Base-by-base conservation (phyloP, 768 basidiomycete species). In the Peribolospora baueri region DNA sequence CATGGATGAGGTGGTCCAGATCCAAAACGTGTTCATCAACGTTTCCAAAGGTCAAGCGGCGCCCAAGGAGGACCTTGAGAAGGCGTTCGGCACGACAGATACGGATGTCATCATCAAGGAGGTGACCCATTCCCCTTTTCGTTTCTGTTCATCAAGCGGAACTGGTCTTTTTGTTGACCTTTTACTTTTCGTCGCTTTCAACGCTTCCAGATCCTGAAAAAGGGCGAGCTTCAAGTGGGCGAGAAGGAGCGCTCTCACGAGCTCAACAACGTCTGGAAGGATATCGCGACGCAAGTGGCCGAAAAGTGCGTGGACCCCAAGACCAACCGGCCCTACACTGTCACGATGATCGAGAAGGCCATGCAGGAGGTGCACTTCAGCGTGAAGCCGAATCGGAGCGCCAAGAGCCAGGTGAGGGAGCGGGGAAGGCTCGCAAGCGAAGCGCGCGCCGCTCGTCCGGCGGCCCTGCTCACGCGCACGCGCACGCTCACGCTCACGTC, bases 231-330 rank as follows among this genome's bases (percentile, higher is more conserved):
- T 2, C 93, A 98, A 71, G 84, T 97, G 40, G 84, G 84, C 45
- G 91, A 95, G 64, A 93, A 95, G 66, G 93, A 98, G 65, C 79
- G 93, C 36, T 82, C 86, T 53, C 87, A 93, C 59, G 84, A 91
- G 62, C 75, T 93, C 5, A 70, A 76, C 9, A 76, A 86, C 2
- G 65, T 95, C 48, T 79, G 84, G 54, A 73, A 75, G 48, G 93
- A 97, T 67, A 93, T 97, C 51, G 86, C 86, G 4, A 91, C 85
- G 0, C 76, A 88, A 45, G 85, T 98, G 3, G 81, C 90, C 5
- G 85, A 90, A 69, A 90, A 91, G 71, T 90, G 83, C 57, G 90
- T 97, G 36, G 90, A 97, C 63, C 93, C 93, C 1, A 70, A 74
- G 4, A 91, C 87, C 1, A 81, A 85, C 65, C 71, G 78, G 7